Evolutionary conservation across 305 asterid species (phyloP), one percentile per base, ranked within the genome.

Genomic region (Withania somnifera): DNA sequence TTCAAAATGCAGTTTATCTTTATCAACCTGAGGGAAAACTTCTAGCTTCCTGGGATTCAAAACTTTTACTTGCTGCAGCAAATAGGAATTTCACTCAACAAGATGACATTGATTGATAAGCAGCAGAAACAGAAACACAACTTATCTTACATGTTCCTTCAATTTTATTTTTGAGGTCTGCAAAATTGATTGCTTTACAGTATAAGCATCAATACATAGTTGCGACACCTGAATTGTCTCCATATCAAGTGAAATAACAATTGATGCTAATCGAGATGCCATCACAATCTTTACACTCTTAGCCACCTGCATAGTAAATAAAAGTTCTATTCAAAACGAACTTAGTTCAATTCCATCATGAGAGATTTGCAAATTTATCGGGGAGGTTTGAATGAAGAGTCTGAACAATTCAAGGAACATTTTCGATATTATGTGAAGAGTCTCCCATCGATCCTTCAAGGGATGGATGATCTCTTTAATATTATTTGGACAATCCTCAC

Each of bases 171-270:
- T 89, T 78, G 86, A 86, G n/a, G 95, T 91, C 83, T 50, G 90
- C 51, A 95, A 88, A 86, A 95, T 91, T 58, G 99, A 88, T 57
- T 90, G 87, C 88, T 91, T 95, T 20, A 95, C 97, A 47, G 84
- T 86, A 84, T 85, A 77, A 22, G 94, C 95, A 87, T 93, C 91
- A 69, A 93, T 73, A 67, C 84, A 73, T 45, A 95, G 93, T n/a
- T 88, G 90, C 79, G 97, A 90, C 34, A 87, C 93, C 77, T 87
- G 87, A 81, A 95, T 90, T 54, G 83, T 86, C 86, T 83, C 88
- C 94, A 87, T 86, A 86, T 95, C 97, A 79, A 95, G 98, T 60
- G 91, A 87, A 56, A 95, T 87, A 80, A 89, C 87, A 60, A 95
- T 86, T 84, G 94, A 86, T 57, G 92, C 97, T 58, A 26, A 36